Conservation (phyloP, 768 basidiomycete genomes). For the Albatrellus ellisii region DNA sequence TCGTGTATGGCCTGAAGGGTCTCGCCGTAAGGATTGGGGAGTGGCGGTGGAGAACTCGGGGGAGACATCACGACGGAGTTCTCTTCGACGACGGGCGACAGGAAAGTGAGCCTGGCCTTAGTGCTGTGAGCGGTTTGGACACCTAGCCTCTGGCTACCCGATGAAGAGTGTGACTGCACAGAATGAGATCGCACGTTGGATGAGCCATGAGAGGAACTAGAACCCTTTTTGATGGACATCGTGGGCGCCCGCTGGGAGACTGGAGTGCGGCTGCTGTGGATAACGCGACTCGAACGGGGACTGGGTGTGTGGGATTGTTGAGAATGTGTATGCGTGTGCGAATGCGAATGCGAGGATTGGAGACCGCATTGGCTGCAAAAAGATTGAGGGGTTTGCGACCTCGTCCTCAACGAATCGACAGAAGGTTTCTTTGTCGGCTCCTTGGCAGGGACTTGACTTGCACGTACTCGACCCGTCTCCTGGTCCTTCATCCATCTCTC, state of each 20-base stretch:
- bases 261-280: neutral
- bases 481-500: slow-evolving; percentile 62
- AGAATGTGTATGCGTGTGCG: slow-evolving; percentile 8
- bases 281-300: slow-evolving; percentile 7
- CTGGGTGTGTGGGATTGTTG: too few relatives aligned
- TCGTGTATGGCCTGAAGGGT: slow-evolving; percentile 16
- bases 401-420: slow-evolving; percentile 18
- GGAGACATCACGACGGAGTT: neutral
- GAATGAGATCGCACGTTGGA: too few relatives aligned
- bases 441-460: neutral
- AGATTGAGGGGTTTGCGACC: slow-evolving; percentile 8
- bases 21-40: slow-evolving; percentile 10
- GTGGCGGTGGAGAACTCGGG: neutral
- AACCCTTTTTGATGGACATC: slow-evolving; percentile 5
- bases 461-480: slow-evolving; percentile 5
- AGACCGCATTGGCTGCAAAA: neutral
- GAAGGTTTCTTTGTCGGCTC: slow-evolving; percentile 23
- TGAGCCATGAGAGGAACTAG: slow-evolving; percentile 11
- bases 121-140: neutral
- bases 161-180: slow-evolving; percentile 8
- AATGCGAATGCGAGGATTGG: neutral
- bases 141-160: slow-evolving; percentile 6
- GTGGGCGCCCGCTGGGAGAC: slow-evolving; percentile 2
- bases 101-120: slow-evolving; percentile 1
- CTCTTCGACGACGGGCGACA: slow-evolving; percentile 12